These are phyloP conservation scores for Leccinum uliginosum DNA, from an alignment of 768 basidiomycete genomes.

Conservation along the genomic window DNA sequence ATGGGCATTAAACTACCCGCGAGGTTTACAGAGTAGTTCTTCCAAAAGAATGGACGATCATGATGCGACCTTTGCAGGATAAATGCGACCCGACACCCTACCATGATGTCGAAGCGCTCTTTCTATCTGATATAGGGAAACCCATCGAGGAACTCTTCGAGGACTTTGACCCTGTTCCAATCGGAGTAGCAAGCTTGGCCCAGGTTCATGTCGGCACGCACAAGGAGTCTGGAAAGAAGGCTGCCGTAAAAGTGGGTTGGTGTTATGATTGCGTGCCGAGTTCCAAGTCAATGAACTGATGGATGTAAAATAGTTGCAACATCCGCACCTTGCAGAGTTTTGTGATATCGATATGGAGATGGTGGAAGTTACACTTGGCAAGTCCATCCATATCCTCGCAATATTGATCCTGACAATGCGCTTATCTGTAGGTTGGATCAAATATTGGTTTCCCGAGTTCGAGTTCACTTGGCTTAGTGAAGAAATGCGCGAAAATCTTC, in stretches of 20 bases:
- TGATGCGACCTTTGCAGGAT: conserved; percentile 73
- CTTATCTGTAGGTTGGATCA: conserved; percentile 63
- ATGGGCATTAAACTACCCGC: conserved; percentile 13
- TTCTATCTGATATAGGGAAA: conserved; percentile 73
- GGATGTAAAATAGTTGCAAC: conserved; percentile 57
- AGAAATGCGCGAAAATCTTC: conserved; percentile 91
- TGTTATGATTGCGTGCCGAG: background rate
- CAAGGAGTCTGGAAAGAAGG: conserved; percentile 62
- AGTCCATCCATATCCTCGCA: conserved; percentile 9
- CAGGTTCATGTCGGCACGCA: conserved; percentile 89
- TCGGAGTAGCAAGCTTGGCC: conserved; percentile 93
- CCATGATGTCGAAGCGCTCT: conserved; percentile 69
- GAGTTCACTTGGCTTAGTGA: conserved; percentile 92
- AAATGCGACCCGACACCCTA: conserved; percentile 88
- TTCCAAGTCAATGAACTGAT: conserved; percentile 2
- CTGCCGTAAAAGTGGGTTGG: conserved; percentile 76
- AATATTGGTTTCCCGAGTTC: conserved; percentile 92
- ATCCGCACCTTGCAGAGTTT: conserved; percentile 91
- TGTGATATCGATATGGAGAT: conserved; percentile 87
- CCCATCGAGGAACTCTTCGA: conserved; percentile 73
- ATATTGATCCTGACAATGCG: background rate
- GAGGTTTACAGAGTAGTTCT: conserved; percentile 42
- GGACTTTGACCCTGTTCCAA: conserved; percentile 81
- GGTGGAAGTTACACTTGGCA: conserved; percentile 71
- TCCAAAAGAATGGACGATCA: conserved; percentile 59